Evolutionary conservation across 306 rosid species (phyloP).

Genomic region (Neltuma alba): DNA sequence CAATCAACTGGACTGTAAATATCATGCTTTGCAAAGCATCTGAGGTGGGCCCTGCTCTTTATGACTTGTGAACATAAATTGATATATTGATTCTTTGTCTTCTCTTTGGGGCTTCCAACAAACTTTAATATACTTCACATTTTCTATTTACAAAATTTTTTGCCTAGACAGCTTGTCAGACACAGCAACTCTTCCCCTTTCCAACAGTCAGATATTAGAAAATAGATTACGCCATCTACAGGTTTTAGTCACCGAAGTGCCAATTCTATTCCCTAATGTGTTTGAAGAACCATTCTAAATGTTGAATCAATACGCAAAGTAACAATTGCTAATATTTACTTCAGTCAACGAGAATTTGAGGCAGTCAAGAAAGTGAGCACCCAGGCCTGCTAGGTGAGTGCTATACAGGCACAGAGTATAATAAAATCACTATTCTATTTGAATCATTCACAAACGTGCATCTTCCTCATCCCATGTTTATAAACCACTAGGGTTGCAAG

Average conservation of each 20-base stretch:
- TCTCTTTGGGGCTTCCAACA: background rate
- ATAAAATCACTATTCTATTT: background rate
- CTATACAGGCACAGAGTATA: background rate
- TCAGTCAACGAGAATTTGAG: background rate
- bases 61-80: too few species aligned
- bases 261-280: background rate
- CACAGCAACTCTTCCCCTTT: background rate
- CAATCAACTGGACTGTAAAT: background rate
- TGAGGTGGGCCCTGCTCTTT: background rate
- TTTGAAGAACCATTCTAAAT: background rate
- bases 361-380: slow-evolving; percentile 16
- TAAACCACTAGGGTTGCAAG: background rate
- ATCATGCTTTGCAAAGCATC: background rate
- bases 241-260: slow-evolving; percentile 10
- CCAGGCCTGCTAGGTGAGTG: background rate
- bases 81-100: background rate
- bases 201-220: background rate
- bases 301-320: slow-evolving; percentile 4
- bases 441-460: background rate
- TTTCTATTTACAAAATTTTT: background rate
- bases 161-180: background rate
- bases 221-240: background rate
- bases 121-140: slow-evolving; percentile 16
- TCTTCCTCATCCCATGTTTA: background rate
- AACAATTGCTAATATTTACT: background rate